Conservation (phyloP, 2,329 filamentous ascomycete genomes). For the Neospermospora avenae region DNA sequence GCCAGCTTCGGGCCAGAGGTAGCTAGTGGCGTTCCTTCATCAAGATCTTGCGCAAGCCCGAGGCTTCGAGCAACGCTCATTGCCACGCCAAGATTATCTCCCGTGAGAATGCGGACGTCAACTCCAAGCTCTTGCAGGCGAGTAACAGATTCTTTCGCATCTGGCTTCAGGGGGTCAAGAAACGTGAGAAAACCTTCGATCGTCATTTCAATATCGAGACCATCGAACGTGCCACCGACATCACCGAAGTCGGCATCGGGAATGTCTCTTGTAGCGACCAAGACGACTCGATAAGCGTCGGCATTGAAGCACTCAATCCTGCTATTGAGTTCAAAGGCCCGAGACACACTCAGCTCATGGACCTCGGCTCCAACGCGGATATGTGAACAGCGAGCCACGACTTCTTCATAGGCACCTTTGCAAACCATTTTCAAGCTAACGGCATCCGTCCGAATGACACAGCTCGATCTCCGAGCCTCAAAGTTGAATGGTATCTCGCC, state of each 20-base stretch:
- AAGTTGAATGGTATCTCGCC: slow-evolving; percentile 16
- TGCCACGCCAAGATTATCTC: slow-evolving; percentile 15
- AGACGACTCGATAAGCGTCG: slow-evolving; percentile 12
- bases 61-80: slow-evolving; percentile 14
- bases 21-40: slow-evolving; percentile 5
- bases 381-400: slow-evolving; percentile 9
- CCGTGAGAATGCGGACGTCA: slow-evolving; percentile 14
- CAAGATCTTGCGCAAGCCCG: slow-evolving; percentile 1
- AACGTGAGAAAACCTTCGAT: slow-evolving; percentile 15
- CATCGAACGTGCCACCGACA: neutral
- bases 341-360: neutral
- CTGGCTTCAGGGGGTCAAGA: slow-evolving; percentile 14
- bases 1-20: slow-evolving; percentile 13
- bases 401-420: slow-evolving; percentile 16
- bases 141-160: slow-evolving; percentile 12
- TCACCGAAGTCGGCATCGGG: neutral
- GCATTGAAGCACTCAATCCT: slow-evolving; percentile 1
- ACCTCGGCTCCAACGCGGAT: neutral
- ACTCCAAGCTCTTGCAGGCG: slow-evolving; percentile 14
- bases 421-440: slow-evolving; percentile 2
- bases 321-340: neutral
- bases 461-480: slow-evolving; percentile 10
- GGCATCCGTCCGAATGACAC: neutral
- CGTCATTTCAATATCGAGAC: slow-evolving; percentile 9
- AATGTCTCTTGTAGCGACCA: slow-evolving; percentile 12